Evolutionary conservation across 306 rosid species (phyloP), one percentile per base, ranked within the genome.

Genomic region (Glycine tomentella): DNA sequence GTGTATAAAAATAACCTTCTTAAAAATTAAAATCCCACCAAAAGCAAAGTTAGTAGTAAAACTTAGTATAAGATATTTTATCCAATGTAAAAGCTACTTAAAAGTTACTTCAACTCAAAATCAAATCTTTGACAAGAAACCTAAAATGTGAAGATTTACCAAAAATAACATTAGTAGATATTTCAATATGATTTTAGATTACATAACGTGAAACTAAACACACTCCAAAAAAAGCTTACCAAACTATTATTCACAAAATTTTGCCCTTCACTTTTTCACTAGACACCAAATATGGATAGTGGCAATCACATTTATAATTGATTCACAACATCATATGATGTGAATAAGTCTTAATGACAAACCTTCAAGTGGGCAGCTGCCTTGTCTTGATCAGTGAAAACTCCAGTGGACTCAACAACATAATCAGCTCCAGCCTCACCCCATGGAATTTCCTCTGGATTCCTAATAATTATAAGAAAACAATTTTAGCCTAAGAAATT

Each of bases 351-450:
- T 65, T 15, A 70, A 51, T 33, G 25, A 17, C 53, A 52, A 69
- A 92, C 97, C 97, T 92, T 91, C 87, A 92, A 83, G 80, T 91
- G 95, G 25, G 91, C 90, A 31, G 97, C 87, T 1, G 97, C 97
- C 75, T 92, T 92, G 81, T 89, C 91, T 84, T 92, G 86, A 74
- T 92, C 97, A 7, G 97, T 92, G 87, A 92, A 92, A 66, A 92
- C 97, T 61, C 97, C 97, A 10, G 95, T 92, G 12, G 93, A 90
- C 82, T 88, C 90, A 2, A 88, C 93, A n/a, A 90, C 89, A 82
- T 6, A 88, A 1, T 88, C 90, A 31, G 91, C 91, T 55, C 91
- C 89, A 0, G 76, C 82, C 69, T 82, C 52, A 31, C 83, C 89
- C 93, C 93, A 88, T 14, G 93, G 90, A 84, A 90, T 88, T 76